Evolutionary conservation across 768 basidiomycete genomes (phyloP).

Genomic region (Cystofilobasidium ferigula): DNA sequence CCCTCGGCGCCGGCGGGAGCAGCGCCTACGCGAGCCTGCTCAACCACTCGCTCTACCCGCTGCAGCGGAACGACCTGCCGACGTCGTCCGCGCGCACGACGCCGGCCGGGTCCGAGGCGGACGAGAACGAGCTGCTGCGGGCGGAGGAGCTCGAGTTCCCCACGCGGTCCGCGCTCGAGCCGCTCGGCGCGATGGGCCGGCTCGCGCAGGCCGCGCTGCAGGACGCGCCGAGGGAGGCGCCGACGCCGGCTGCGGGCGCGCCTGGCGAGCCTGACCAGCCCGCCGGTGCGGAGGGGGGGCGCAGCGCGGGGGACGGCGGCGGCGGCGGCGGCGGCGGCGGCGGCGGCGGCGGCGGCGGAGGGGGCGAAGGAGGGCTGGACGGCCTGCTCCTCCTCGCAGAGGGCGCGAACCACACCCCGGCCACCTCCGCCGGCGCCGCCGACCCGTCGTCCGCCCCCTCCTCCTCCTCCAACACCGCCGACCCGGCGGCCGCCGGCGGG

Average conservation of each 20-base stretch:
- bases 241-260: slow-evolving; percentile 11
- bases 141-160: slow-evolving; percentile 10
- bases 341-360: slow-evolving; percentile 65
- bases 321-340: slow-evolving; percentile 26
- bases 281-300: too few species aligned
- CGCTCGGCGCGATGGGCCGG: slow-evolving; percentile 46
- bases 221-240: slow-evolving; percentile 67
- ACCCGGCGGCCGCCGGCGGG: neutral
- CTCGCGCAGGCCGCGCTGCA: slow-evolving; percentile 62
- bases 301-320: too few species aligned
- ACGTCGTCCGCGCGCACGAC: slow-evolving; percentile 20
- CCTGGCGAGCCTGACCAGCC: too few species aligned
- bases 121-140: slow-evolving; percentile 11
- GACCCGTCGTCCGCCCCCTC: neutral
- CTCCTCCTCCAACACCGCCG: neutral
- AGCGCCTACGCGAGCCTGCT: neutral
- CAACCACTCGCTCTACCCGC: slow-evolving; percentile 2
- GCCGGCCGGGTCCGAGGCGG: slow-evolving; percentile 15
- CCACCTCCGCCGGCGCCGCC: neutral
- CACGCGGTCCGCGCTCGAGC: slow-evolving; percentile 24
- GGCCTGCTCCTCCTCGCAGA: slow-evolving; percentile 7
- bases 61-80: neutral
- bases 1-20: neutral
- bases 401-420: neutral
- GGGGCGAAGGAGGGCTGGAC: slow-evolving; percentile 45